Evolutionary conservation across 2,329 filamentous ascomycete species (phyloP).

Genomic region (Lecanosticta acicola): DNA sequence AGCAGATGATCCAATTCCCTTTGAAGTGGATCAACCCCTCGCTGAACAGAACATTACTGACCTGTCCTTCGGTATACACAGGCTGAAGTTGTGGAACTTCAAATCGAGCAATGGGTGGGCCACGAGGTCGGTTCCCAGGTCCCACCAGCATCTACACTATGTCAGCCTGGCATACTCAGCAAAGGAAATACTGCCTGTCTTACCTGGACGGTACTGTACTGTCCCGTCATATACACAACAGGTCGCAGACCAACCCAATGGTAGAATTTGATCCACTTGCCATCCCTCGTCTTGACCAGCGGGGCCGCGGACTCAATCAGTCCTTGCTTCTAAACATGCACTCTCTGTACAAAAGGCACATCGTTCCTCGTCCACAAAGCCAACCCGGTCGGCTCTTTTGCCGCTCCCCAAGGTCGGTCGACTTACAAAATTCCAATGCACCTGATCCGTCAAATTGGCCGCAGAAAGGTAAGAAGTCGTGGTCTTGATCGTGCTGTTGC

Average conservation of each 20-base stretch:
- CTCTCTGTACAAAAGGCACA: not conserved
- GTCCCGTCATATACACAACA: slow-evolving; percentile 1
- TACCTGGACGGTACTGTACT: slow-evolving; percentile 3
- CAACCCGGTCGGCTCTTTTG: not conserved
- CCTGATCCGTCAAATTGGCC: slow-evolving; percentile 2
- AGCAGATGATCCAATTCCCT: slow-evolving; percentile 13
- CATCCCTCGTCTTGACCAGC: slow-evolving; percentile 1
- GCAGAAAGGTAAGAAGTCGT: slow-evolving; percentile 2
- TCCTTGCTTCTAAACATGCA: not conserved
- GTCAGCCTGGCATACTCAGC: not conserved
- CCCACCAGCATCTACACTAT: slow-evolving; percentile 1
- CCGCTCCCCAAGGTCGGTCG: not conserved
- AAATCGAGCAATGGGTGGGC: slow-evolving; percentile 2
- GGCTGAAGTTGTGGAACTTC: slow-evolving; percentile 1
- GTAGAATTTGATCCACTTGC: slow-evolving; percentile 6
- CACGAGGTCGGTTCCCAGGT: not conserved
- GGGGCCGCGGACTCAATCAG: slow-evolving; percentile 2
- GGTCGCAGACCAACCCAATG: not conserved
- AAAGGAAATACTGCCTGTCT: not conserved
- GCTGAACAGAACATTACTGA: slow-evolving; percentile 4
- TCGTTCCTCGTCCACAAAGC: not conserved
- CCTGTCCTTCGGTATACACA: slow-evolving; percentile 1
- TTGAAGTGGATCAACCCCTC: slow-evolving; percentile 1
- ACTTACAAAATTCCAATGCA: slow-evolving; percentile 5
- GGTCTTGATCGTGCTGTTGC: no score